Base-by-base conservation (phyloP, 2,329 filamentous ascomycete genomes). In the Fusarium sambucinum region DNA sequence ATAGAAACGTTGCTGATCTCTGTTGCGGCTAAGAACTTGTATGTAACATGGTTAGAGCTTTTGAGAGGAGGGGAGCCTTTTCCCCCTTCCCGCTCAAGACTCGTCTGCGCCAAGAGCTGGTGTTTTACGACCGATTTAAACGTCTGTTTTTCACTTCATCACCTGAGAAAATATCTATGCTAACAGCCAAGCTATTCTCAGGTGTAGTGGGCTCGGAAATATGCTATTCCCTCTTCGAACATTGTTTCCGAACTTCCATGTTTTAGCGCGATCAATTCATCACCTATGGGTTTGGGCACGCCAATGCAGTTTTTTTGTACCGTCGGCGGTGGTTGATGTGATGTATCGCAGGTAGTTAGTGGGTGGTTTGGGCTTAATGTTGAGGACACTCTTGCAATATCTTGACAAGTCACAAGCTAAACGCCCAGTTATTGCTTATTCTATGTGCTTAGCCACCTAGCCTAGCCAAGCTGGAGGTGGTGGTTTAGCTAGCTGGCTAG, bases 221-320 rank as follows among this genome's bases (percentile, higher is more conserved):
- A 51, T 41, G n/a, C 37, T 55, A 50, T 58, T 47, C 35, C 59
- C 30, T 16, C 59, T 46, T 65, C 47, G 38, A 59, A 59, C 47
- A 54, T 47, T 50, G 69, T 71, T 69, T 55, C 68, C 63, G 59
- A 68, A 46, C 55, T 55, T 42, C 51, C 60, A 45, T 70, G 66
- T 73, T 73, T 70, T 72, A 73, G 70, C 59, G 66, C 35, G 42
- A 33, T 32, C 29, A 32, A 9, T 29, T 35, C 32, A 48, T 41
- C 45, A 21, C 23, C 21, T 17, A 17, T 42, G 41, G 23, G 40
- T 29, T 33, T n/a, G 32, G 25, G 33, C 17, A 50, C 33, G 32
- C 47, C 27, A 50, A 50, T 42, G 40, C 16, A 16, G 30, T 41
- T n/a, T 32, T 21, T 32, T 51, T 6, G 30, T 27, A 35, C 13